Conservation (phyloP, 164 flowering plant species). For the Berberis vulgaris region DNA sequence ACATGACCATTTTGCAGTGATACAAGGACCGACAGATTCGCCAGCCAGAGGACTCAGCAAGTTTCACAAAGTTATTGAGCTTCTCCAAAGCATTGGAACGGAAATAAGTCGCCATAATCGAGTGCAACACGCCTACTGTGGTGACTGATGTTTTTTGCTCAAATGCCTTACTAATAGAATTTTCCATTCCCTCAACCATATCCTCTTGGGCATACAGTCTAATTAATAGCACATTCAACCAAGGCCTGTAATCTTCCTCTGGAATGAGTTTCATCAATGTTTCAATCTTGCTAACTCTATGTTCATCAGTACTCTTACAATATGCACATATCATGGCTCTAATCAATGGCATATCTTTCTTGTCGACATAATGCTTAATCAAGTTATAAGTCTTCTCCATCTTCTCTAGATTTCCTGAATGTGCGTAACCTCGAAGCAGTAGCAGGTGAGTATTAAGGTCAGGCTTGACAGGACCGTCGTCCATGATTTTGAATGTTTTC, state of each 20-base stretch:
- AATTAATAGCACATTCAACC: slow-evolving; percentile 74
- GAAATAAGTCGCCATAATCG: slow-evolving; percentile 52
- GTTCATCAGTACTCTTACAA: slow-evolving; percentile 38
- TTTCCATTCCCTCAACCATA: slow-evolving; percentile 58
- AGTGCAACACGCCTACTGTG: slow-evolving; percentile 34
- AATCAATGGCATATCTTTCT: slow-evolving; percentile 29
- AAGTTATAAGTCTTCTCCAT: slow-evolving; percentile 68
- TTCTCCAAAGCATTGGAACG: slow-evolving; percentile 56
- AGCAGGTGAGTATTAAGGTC: too few relatives aligned
- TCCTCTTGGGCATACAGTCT: slow-evolving; percentile 68
- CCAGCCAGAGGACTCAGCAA: slow-evolving; percentile 72
- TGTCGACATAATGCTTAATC: slow-evolving; percentile 32
- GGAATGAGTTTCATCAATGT: slow-evolving; percentile 43
- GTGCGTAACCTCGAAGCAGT: slow-evolving; percentile 32
- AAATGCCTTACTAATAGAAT: slow-evolving; percentile 54
- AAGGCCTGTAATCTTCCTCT: slow-evolving; percentile 50
- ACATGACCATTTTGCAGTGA: slow-evolving; percentile 78
- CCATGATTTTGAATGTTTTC: too few relatives aligned
- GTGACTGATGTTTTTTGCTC: slow-evolving; percentile 35
- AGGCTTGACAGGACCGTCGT: too few relatives aligned
- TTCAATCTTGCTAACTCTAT: slow-evolving; percentile 55
- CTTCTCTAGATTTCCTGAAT: slow-evolving; percentile 48
- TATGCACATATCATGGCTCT: slow-evolving; percentile 79
- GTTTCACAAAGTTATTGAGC: slow-evolving; percentile 44
- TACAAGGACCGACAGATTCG: slow-evolving; percentile 57